phyloP scores from a whole-genome alignment of 805 yeast species.

The Komagataella ulmi region DNA sequence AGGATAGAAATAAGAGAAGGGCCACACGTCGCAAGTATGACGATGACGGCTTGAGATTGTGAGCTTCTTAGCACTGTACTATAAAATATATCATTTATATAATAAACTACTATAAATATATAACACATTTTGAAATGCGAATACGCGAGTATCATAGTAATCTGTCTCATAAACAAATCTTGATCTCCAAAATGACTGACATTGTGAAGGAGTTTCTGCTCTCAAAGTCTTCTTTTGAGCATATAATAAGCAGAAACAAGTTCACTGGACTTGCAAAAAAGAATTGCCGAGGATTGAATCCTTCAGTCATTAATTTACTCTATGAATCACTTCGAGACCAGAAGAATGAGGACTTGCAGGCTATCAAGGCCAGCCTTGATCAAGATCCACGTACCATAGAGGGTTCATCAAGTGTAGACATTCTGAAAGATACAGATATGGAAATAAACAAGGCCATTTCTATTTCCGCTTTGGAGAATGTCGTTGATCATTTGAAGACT shows the following conservation, averaged over 20 bases:
- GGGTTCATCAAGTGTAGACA: not conserved
- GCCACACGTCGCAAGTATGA: slow-evolving; percentile 21
- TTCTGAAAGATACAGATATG: not conserved
- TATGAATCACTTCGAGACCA: not conserved
- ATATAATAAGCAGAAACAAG: slow-evolving; percentile 1
- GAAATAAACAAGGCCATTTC: not conserved
- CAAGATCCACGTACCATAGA: not conserved
- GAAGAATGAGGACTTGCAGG: not conserved
- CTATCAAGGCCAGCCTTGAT: not conserved
- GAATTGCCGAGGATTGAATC: not conserved
- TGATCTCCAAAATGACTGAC: not conserved
- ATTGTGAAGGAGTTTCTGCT: slow-evolving; percentile 3
- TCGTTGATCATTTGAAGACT: slow-evolving; percentile 11
- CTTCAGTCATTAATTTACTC: not conserved
- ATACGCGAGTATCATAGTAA: not conserved
- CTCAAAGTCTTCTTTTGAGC: slow-evolving; percentile 3
- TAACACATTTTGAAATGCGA: not conserved
- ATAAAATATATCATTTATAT: not conserved
- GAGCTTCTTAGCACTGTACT: not conserved
- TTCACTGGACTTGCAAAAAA: not conserved
- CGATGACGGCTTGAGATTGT: slow-evolving; percentile 15
- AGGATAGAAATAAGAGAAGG: slow-evolving; percentile 21
- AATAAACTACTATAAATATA: not conserved
- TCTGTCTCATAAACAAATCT: not conserved
- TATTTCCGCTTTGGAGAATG: not conserved